A percentile compares a stretch with the other conserved stretches of the same genome.
Evolutionary conservation across 495 filamentous ascomycete genomes (phyloP).

Genomic region (Aspergillus taichungensis): DNA sequence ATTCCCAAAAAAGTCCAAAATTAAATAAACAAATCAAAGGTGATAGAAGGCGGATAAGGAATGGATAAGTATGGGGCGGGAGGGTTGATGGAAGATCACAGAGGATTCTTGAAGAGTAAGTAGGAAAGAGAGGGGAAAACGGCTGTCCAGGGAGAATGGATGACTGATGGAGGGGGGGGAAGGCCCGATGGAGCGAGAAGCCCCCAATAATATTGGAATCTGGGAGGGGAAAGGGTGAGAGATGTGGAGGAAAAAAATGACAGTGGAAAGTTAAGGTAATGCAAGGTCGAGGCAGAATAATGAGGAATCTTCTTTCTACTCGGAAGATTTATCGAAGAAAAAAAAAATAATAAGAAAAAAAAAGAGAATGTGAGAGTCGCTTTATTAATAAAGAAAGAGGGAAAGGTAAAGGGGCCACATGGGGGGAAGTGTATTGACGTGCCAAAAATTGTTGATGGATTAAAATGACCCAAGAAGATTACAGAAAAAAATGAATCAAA

Average conservation of each 20-base stretch:
- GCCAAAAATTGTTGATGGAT: conserved; percentile 6
- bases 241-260: conserved; percentile 11
- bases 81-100: background rate
- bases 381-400: conserved; percentile 15
- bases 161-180: conserved; percentile 12
- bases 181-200: conserved; percentile 14
- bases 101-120: background rate
- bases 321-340: conserved; percentile 16
- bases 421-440: conserved; percentile 8
- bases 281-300: background rate
- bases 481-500: background rate
- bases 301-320: conserved; percentile 4
- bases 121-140: conserved; percentile 1
- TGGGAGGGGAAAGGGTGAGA: conserved; percentile 5
- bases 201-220: conserved; percentile 12
- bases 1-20: no score
- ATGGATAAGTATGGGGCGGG: background rate
- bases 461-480: conserved; percentile 2
- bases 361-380: conserved; percentile 13
- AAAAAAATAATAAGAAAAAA: no score
- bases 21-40: no score
- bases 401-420: conserved; percentile 19
- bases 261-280: conserved; percentile 1
- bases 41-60: no score
- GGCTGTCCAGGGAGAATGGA: background rate